Percentiles rank a stretch among this genome's conserved stretches.
Conservation (phyloP, 805 yeast species). For the Yarrowia osloensis region DNA sequence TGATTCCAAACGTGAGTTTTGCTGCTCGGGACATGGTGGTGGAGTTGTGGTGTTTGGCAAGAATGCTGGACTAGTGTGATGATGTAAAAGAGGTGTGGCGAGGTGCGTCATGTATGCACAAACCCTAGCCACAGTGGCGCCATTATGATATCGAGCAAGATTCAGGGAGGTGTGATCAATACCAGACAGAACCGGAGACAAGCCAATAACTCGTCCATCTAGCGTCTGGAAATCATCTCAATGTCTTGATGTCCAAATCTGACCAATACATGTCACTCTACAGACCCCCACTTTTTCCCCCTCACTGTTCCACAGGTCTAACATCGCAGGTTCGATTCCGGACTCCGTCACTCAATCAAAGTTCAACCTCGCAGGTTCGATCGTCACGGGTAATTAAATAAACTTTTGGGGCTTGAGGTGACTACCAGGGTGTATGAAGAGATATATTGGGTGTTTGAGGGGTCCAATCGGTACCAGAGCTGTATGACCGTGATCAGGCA, state of each 20-base stretch:
- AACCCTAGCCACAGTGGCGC: slow-evolving; percentile 24
- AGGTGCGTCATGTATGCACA: slow-evolving; percentile 11
- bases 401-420: background rate
- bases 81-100: slow-evolving; percentile 23
- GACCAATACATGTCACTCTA: background rate
- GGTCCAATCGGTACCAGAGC: too few relatives aligned
- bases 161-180: too few relatives aligned
- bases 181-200: too few relatives aligned
- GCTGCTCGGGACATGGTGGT: slow-evolving; percentile 26
- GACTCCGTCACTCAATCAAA: background rate
- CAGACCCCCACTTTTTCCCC: background rate
- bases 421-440: too few relatives aligned
- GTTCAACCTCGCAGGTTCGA: background rate
- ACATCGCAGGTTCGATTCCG: slow-evolving; percentile 3
- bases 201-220: too few relatives aligned
- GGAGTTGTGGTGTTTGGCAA: background rate
- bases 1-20: slow-evolving; percentile 30
- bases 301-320: background rate
- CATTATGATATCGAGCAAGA: background rate
- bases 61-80: background rate
- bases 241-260: too few relatives aligned
- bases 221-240: too few relatives aligned
- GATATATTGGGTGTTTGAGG: too few relatives aligned
- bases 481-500: too few relatives aligned
- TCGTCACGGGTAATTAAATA: background rate